These are phyloP conservation scores for Dispira parvispora DNA, from an alignment of 192 early-diverging fungal genomes.

Conservation along the genomic window DNA sequence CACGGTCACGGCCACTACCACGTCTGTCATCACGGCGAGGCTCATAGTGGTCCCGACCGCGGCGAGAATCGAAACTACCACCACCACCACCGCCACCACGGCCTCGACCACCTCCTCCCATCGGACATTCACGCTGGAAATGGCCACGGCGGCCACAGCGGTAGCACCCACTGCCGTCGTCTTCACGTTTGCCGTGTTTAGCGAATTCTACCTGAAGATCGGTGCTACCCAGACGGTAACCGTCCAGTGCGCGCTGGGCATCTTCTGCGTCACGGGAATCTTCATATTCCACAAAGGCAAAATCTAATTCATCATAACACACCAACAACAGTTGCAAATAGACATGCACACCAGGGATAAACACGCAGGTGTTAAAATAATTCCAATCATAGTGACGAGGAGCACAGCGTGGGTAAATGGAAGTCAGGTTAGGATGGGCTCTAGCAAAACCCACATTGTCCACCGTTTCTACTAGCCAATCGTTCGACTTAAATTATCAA, in stretches of 20 bases:
- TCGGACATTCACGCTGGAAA: not conserved
- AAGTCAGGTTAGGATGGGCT: too few relatives aligned
- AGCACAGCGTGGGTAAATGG: too few relatives aligned
- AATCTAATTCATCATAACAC: not conserved
- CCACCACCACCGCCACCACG: not conserved
- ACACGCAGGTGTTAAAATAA: too few relatives aligned
- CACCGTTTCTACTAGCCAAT: too few relatives aligned
- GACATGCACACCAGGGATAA: too few relatives aligned
- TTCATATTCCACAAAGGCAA: constrained; percentile 2
- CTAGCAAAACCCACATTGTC: too few relatives aligned
- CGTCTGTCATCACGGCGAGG: not conserved
- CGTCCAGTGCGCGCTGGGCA: not conserved
- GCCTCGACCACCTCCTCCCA: too few relatives aligned
- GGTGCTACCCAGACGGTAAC: not conserved
- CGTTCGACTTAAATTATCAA: too few relatives aligned
- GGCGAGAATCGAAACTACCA: not conserved
- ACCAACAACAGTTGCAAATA: too few relatives aligned
- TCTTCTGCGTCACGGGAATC: not conserved
- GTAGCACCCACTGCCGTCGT: not conserved
- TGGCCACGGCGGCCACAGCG: not conserved
- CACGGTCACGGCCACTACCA: not conserved
- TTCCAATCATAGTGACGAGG: too few relatives aligned
- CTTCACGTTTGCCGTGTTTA: not conserved
- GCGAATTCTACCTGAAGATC: not conserved
- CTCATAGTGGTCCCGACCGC: not conserved